A percentile compares a stretch with the other conserved stretches of the same genome.
These are phyloP conservation scores for Ashbya aceris DNA, from an alignment of 1,139 yeast species.

Conservation along the genomic window DNA sequence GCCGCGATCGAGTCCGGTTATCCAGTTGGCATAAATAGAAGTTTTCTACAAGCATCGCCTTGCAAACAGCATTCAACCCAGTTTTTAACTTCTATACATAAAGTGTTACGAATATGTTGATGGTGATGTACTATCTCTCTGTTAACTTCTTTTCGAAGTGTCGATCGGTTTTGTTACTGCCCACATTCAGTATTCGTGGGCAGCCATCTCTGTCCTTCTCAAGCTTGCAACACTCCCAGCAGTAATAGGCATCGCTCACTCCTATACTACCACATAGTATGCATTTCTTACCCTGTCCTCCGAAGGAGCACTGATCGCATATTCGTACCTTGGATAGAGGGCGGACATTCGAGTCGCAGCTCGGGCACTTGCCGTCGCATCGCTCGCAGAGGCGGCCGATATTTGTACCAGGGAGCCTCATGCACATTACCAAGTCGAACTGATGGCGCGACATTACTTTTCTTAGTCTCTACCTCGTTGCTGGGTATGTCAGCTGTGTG, in stretches of 20 bases:
- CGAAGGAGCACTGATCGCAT: slow-evolving; percentile 81
- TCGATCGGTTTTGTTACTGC: slow-evolving; percentile 62
- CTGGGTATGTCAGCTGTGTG: background rate
- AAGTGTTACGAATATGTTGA: too few relatives aligned
- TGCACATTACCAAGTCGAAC: slow-evolving; percentile 74
- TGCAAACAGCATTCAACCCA: too few relatives aligned
- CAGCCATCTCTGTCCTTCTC: slow-evolving; percentile 92
- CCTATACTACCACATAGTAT: slow-evolving; percentile 61
- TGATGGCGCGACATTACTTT: slow-evolving; percentile 77
- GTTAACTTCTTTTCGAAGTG: slow-evolving; percentile 43
- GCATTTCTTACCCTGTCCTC: slow-evolving; percentile 56
- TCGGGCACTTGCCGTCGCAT: slow-evolving; percentile 90
- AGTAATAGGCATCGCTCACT: slow-evolving; percentile 65
- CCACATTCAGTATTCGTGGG: slow-evolving; percentile 74
- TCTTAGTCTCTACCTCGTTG: background rate
- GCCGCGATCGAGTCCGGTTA: too few relatives aligned
- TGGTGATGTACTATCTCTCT: background rate
- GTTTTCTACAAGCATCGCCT: too few relatives aligned
- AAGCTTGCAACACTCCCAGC: slow-evolving; percentile 71
- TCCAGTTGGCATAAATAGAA: too few relatives aligned
- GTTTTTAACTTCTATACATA: too few relatives aligned
- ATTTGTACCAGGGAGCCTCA: slow-evolving; percentile 73
- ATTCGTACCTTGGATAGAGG: slow-evolving; percentile 64
- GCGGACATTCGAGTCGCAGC: slow-evolving; percentile 79
- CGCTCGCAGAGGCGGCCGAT: slow-evolving; percentile 67